phyloP scores from a whole-genome alignment of 2,329 filamentous ascomycete species.

The Ophiobolus disseminans region DNA sequence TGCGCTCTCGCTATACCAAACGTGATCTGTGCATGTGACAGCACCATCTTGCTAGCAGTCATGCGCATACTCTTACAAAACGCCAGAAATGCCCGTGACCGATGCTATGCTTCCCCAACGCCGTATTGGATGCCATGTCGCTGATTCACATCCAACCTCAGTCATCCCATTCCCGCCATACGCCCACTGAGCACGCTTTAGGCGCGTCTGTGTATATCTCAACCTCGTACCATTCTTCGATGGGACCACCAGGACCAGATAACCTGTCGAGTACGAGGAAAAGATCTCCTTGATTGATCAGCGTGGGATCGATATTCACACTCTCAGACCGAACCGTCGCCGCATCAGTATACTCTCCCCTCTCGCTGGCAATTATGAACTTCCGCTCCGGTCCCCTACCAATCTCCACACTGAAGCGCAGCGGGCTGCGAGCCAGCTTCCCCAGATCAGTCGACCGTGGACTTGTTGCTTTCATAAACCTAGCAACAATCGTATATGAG shows the following conservation, averaged over 20 bases:
- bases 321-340: slow-evolving; percentile 72
- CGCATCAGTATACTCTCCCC: slow-evolving; percentile 77
- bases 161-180: slow-evolving; percentile 55
- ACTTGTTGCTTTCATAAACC: slow-evolving; percentile 48
- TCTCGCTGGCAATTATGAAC: slow-evolving; percentile 69
- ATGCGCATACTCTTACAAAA: too few relatives aligned
- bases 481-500: slow-evolving; percentile 64
- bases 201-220: slow-evolving; percentile 56
- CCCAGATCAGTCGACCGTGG: slow-evolving; percentile 35
- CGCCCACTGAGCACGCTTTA: slow-evolving; percentile 53
- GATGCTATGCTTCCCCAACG: too few relatives aligned
- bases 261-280: slow-evolving; percentile 86
- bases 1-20: background rate
- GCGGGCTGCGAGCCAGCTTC: slow-evolving; percentile 53
- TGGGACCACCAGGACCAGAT: slow-evolving; percentile 60
- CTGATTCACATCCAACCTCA: slow-evolving; percentile 19
- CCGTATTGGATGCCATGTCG: too few relatives aligned
- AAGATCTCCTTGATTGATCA: slow-evolving; percentile 63
- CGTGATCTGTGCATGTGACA: background rate
- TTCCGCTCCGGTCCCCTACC: slow-evolving; percentile 73
- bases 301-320: slow-evolving; percentile 74
- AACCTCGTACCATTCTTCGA: slow-evolving; percentile 59
- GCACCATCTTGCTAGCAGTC: too few relatives aligned
- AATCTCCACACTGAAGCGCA: slow-evolving; percentile 75
- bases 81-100: too few relatives aligned